phyloP scores from a whole-genome alignment of 495 filamentous ascomycete species.

The Trichoderma virens region DNA sequence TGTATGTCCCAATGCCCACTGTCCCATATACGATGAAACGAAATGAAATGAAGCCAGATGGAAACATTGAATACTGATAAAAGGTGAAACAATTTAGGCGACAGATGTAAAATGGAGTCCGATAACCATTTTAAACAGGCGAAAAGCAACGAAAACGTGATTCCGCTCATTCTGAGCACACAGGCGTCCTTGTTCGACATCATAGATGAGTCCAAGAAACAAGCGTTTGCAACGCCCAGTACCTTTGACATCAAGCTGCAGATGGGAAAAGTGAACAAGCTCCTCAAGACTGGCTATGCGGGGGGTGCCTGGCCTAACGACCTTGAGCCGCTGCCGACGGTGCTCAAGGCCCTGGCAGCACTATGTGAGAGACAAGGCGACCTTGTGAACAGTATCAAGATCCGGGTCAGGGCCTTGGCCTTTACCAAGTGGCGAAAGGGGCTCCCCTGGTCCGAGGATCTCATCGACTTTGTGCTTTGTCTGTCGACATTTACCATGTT shows the following conservation, averaged over 20 bases:
- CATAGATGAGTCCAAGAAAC: not conserved
- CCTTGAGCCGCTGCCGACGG: not conserved
- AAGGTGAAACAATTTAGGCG: not conserved
- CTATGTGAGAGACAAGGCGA: not conserved
- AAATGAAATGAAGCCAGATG: not conserved
- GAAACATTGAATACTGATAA: not conserved
- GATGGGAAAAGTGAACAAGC: not conserved
- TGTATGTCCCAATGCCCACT: not conserved
- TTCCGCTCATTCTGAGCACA: not conserved
- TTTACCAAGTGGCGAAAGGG: not conserved
- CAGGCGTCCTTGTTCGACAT: not conserved
- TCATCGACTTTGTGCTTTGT: not conserved
- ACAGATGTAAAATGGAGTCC: not conserved
- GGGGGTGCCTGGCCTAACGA: not conserved
- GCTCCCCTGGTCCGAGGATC: not conserved
- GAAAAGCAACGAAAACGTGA: not conserved
- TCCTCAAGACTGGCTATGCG: not conserved
- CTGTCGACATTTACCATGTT: not conserved
- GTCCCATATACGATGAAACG: not conserved
- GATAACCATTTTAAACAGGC: not conserved
- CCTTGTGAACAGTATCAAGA: not conserved
- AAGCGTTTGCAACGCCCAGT: not conserved
- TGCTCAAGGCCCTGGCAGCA: not conserved
- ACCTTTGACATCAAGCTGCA: not conserved
- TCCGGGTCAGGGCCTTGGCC: not conserved